phyloP scores from a whole-genome alignment of 768 basidiomycete species.

The Amanita thiersii region DNA sequence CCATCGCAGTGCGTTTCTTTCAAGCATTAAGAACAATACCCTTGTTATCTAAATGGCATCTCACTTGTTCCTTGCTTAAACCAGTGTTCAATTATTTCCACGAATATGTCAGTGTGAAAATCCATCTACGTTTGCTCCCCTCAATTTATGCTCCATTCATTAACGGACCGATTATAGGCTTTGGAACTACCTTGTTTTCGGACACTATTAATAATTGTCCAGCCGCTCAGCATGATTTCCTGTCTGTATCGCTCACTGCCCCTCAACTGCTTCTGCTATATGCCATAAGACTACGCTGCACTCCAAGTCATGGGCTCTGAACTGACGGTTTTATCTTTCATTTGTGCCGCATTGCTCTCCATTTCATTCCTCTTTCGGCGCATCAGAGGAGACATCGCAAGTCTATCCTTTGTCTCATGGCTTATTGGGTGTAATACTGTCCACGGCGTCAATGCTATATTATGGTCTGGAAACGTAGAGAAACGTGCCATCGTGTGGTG shows the following conservation, averaged over 20 bases:
- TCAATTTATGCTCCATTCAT: not conserved
- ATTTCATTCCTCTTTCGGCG: constrained; percentile 34
- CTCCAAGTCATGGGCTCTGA: constrained; percentile 23
- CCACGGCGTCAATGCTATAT: constrained; percentile 46
- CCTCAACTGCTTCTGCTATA: not conserved
- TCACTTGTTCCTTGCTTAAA: constrained; percentile 16
- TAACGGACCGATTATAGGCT: not conserved
- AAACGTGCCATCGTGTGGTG: constrained; percentile 57
- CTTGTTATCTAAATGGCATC: constrained; percentile 21
- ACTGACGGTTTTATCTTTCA: constrained; percentile 34
- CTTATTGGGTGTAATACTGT: constrained; percentile 39
- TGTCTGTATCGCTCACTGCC: not conserved
- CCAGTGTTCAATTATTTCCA: not conserved
- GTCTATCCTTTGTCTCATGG: constrained; percentile 43
- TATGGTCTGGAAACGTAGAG: constrained; percentile 50
- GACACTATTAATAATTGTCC: not conserved
- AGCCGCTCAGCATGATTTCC: not conserved
- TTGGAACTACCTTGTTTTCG: constrained; percentile 1
- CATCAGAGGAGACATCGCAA: constrained; percentile 37
- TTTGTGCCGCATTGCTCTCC: constrained; percentile 32
- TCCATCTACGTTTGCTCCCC: not conserved
- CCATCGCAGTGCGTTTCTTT: too few relatives aligned
- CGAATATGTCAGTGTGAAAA: not conserved
- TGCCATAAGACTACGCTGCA: not conserved
- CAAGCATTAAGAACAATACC: constrained; percentile 8